Percentiles rank a stretch among this genome's conserved stretches.
phyloP scores from a whole-genome alignment of 139 green algal species.

The Yamagishiella unicocca region DNA sequence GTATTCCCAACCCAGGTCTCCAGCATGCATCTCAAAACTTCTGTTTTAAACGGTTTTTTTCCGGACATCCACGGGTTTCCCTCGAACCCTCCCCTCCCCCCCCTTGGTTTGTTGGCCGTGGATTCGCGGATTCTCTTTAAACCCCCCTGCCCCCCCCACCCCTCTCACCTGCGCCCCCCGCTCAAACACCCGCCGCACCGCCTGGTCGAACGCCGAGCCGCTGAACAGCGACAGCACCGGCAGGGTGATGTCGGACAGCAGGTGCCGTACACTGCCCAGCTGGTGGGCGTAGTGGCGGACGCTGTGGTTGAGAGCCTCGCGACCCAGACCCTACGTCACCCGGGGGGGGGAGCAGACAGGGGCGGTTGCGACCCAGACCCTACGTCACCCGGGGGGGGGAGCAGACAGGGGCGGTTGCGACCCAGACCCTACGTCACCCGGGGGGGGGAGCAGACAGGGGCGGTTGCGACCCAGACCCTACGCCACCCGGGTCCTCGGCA shows the following conservation, averaged over 20 bases:
- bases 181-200: conserved; percentile 38
- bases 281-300: conserved; percentile 70
- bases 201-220: conserved; percentile 70
- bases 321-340: conserved; percentile 28
- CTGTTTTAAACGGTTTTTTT: no score
- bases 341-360: background rate
- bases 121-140: no score
- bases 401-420: background rate
- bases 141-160: no score
- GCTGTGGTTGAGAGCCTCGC: conserved; percentile 9
- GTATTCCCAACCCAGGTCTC: no score
- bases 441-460: background rate
- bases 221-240: conserved; percentile 79
- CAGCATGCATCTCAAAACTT: no score
- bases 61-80: no score
- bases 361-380: conserved; percentile 9
- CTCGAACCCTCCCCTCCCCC: no score
- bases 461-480: conserved; percentile 24
- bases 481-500: background rate
- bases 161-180: conserved; percentile 40
- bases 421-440: conserved; percentile 16
- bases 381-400: background rate
- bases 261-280: conserved; percentile 74
- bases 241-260: conserved; percentile 84
- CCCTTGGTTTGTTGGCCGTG: no score